phyloP scores from a whole-genome alignment of 805 yeast genomes.

The Grigorovia humatica region DNA sequence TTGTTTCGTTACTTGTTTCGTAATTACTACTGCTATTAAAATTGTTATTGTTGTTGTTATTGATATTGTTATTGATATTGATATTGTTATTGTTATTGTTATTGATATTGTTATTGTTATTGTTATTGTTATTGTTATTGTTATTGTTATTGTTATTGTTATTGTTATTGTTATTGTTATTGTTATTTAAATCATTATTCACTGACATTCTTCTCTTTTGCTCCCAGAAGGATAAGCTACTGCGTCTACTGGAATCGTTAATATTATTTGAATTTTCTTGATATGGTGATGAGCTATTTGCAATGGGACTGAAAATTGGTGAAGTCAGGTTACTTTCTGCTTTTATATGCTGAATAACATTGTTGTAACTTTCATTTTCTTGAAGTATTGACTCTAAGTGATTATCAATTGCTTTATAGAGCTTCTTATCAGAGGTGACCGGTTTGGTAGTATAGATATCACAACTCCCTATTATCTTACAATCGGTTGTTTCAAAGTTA shows the following conservation, averaged over 20 bases:
- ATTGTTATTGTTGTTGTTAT: not conserved
- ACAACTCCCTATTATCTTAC: constrained; percentile 76
- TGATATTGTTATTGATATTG: not conserved
- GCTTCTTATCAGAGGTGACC: constrained; percentile 78
- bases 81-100: constrained; percentile 11
- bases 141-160: not conserved
- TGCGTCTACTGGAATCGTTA: constrained; percentile 6
- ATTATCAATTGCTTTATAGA: constrained; percentile 78
- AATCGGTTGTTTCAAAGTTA: constrained; percentile 64
- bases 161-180: constrained; percentile 4
- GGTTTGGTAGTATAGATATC: constrained; percentile 93
- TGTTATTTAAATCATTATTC: constrained; percentile 11
- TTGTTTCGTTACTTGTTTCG: not conserved
- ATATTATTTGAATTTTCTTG: not conserved
- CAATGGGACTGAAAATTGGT: not conserved
- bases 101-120: constrained; percentile 2
- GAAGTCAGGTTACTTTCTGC: constrained; percentile 10
- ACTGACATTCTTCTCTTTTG: constrained; percentile 34
- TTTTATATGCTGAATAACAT: constrained; percentile 18
- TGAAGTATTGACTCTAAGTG: constrained; percentile 49
- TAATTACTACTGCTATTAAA: not conserved
- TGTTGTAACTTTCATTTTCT: constrained; percentile 29
- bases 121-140: not conserved
- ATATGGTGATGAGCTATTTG: not conserved
- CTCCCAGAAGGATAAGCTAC: constrained; percentile 29